Percentiles rank a stretch among this genome's conserved stretches.
These are phyloP conservation scores for Sphenostylis stenocarpa DNA, from an alignment of 306 rosid genomes.

Conservation along the genomic window DNA sequence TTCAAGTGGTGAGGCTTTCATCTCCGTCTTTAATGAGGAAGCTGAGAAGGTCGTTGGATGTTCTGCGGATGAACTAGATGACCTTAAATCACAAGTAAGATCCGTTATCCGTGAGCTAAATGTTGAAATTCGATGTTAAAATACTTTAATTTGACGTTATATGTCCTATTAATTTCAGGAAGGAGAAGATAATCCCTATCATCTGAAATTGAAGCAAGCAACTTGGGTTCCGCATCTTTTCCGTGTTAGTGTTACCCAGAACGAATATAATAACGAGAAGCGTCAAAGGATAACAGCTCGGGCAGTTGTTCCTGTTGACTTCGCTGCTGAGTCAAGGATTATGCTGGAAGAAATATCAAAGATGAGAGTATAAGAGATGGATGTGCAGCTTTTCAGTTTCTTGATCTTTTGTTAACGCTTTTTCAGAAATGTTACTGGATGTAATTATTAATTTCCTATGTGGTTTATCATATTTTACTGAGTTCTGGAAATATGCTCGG, in stretches of 20 bases:
- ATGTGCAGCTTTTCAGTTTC: conserved; percentile 9
- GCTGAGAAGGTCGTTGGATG: conserved; percentile 81
- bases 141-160: neutral
- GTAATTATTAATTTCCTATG: conserved; percentile 34
- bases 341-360: conserved; percentile 81
- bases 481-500: neutral
- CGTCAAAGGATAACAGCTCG: conserved; percentile 77
- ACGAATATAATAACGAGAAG: conserved; percentile 80
- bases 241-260: conserved; percentile 79
- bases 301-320: conserved; percentile 79
- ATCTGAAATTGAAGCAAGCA: conserved; percentile 65
- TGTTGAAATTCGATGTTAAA: neutral
- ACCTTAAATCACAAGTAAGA: conserved; percentile 66
- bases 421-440: conserved; percentile 6
- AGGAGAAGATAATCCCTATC: conserved; percentile 60
- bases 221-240: conserved; percentile 84
- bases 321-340: conserved; percentile 70
- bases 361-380: conserved; percentile 44
- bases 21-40: conserved; percentile 71
- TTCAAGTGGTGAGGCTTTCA: conserved; percentile 60
- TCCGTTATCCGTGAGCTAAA: neutral
- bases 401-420: neutral
- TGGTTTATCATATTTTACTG: conserved; percentile 25
- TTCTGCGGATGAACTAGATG: conserved; percentile 81
- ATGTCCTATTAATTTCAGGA: conserved; percentile 38